Conservation (phyloP, 2,329 filamentous ascomycete species). For the Curvularia hawaiiensis region DNA sequence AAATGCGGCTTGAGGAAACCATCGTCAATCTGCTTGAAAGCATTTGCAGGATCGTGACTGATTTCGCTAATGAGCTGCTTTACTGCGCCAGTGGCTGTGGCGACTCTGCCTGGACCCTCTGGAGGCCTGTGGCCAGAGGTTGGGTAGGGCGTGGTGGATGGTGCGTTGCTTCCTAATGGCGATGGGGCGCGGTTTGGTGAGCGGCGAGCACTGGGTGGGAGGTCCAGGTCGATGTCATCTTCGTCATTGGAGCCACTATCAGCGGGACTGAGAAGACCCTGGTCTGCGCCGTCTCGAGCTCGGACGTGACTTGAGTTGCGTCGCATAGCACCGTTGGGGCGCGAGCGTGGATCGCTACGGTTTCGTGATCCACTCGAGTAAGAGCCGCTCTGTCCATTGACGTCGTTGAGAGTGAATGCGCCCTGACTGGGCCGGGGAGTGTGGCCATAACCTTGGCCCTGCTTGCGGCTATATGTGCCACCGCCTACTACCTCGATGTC, state of each 20-base stretch:
- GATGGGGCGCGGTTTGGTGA: constrained; percentile 49
- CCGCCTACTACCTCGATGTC: constrained; percentile 80
- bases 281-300: constrained; percentile 56
- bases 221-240: constrained; percentile 61
- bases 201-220: constrained; percentile 61
- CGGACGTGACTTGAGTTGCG: constrained; percentile 59
- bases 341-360: constrained; percentile 54
- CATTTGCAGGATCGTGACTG: constrained; percentile 83
- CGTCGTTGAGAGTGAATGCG: constrained; percentile 60
- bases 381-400: constrained; percentile 57
- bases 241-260: constrained; percentile 59
- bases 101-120: constrained; percentile 38
- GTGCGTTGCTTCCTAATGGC: constrained; percentile 26
- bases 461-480: constrained; percentile 79
- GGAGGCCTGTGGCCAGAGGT: constrained; percentile 43
- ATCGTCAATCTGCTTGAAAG: constrained; percentile 93
- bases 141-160: constrained; percentile 41
- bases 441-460: constrained; percentile 77
- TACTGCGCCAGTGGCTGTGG: constrained; percentile 78
- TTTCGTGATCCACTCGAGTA: constrained; percentile 63
- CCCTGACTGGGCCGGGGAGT: constrained; percentile 64
- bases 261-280: constrained; percentile 59
- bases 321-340: constrained; percentile 51
- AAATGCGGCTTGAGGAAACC: constrained; percentile 94
- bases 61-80: constrained; percentile 77